Evolutionary conservation across 129 eudicot genomes (phyloP).

Genomic region (Saussurea involucrata): DNA sequence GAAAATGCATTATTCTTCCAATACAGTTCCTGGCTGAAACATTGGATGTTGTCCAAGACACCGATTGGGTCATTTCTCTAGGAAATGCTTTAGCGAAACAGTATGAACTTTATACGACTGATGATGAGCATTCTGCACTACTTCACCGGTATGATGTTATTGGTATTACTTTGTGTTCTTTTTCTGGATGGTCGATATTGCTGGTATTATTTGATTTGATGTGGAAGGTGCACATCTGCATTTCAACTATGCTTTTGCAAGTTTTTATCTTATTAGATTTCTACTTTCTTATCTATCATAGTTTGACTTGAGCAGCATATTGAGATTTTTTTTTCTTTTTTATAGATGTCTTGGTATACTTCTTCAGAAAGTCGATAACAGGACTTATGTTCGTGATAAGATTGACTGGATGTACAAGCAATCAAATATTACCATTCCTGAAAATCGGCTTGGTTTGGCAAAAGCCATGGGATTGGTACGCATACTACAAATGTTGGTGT

Average conservation of each 20-base stretch:
- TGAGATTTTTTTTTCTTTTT: constrained; percentile 16
- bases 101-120: constrained; percentile 81
- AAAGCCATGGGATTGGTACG: constrained; percentile 96
- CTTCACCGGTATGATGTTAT: constrained; percentile 75
- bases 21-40: constrained; percentile 90
- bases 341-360: constrained; percentile 93
- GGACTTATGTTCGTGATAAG: constrained; percentile 82
- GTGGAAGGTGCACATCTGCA: neutral
- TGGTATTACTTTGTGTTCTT: neutral
- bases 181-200: neutral
- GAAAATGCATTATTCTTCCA: constrained; percentile 1
- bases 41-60: constrained; percentile 91
- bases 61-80: constrained; percentile 77
- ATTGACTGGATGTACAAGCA: constrained; percentile 91
- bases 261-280: neutral
- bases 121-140: constrained; percentile 87
- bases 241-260: neutral
- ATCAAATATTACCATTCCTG: constrained; percentile 77
- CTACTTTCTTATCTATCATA: neutral
- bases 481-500: neutral
- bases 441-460: constrained; percentile 91
- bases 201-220: neutral
- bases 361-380: constrained; percentile 86
- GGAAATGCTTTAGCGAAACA: constrained; percentile 91
- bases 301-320: constrained; percentile 13